Conservation (phyloP, 768 basidiomycete species). For the Leccinum longicurvipes region DNA sequence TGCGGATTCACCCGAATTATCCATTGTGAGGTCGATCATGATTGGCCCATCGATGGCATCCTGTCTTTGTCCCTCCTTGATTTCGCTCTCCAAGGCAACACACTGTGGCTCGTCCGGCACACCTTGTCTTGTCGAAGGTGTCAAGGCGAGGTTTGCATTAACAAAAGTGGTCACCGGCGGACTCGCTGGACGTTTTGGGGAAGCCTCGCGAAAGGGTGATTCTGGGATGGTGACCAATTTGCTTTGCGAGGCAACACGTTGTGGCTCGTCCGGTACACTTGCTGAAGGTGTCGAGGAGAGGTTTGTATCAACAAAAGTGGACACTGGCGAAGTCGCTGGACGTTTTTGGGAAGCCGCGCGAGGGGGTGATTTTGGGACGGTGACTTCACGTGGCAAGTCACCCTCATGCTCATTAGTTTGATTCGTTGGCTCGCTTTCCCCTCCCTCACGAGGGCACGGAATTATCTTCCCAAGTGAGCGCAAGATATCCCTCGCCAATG, state of each 20-base stretch:
- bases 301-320: not conserved
- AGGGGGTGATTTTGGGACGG: not conserved
- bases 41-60: constrained; percentile 14
- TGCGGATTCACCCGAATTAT: constrained; percentile 22
- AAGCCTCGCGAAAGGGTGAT: not conserved
- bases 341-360: not conserved
- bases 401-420: not conserved
- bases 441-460: constrained; percentile 8
- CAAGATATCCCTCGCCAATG: constrained; percentile 56
- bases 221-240: not conserved
- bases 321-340: not conserved
- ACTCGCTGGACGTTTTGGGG: not conserved
- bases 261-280: no score
- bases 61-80: not conserved
- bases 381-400: not conserved
- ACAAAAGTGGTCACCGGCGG: not conserved
- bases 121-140: not conserved
- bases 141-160: not conserved
- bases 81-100: not conserved
- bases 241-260: no score
- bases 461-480: constrained; percentile 41
- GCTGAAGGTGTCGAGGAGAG: not conserved
- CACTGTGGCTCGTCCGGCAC: not conserved
- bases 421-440: not conserved
- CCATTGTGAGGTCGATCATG: constrained; percentile 27